Evolutionary conservation across 2,329 filamentous ascomycete species (phyloP), one percentile per base, ranked within the genome.

Genomic region (Phyllosticta paracitricarpa): DNA sequence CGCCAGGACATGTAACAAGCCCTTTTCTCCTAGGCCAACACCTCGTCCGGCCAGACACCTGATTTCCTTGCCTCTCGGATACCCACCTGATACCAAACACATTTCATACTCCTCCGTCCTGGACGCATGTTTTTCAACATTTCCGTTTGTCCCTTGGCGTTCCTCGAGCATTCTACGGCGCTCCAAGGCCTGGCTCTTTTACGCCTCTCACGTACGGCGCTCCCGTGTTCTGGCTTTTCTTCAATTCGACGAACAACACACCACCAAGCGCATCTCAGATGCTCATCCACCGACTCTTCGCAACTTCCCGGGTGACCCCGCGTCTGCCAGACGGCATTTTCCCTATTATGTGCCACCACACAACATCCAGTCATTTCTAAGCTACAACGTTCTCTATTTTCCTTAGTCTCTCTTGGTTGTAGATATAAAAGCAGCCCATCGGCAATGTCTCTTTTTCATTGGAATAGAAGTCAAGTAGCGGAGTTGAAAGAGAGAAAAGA

Each of bases 381-480:
- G n/a, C 14, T 48, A 48, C 2, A 25, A 61, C 54, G 12, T 56
- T 33, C 51, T 61, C 40, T 25, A n/a, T 56, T 61, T 61, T 54
- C 56, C 55, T 25, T 35, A 14, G n/a, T 56, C 48, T 19, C 33
- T 19, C 25, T 61, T 61, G 25, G 40, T 61, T 61, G 58, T 51
- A 51, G n/a, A 51, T 30, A 61, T 54, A 56, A 61, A 61, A 56
- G 58, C 52, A 54, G 58, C 58, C 58, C 54, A 54, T 52, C 58
- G 58, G 58, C 58, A 61, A 17, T 61, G 26, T 61, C 58, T 24
- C 52, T 60, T 26, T 22, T 53, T 61, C 30, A 40, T 61, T 56
- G 58, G 54, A 61, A 53, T 61, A 61, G 53, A 54, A 61, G 58
- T 33, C 56, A 53, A 48, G 40, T n/a, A 48, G 53, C 56, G 58